Base-by-base conservation (phyloP, 768 basidiomycete genomes). In the Suillus lakei region DNA sequence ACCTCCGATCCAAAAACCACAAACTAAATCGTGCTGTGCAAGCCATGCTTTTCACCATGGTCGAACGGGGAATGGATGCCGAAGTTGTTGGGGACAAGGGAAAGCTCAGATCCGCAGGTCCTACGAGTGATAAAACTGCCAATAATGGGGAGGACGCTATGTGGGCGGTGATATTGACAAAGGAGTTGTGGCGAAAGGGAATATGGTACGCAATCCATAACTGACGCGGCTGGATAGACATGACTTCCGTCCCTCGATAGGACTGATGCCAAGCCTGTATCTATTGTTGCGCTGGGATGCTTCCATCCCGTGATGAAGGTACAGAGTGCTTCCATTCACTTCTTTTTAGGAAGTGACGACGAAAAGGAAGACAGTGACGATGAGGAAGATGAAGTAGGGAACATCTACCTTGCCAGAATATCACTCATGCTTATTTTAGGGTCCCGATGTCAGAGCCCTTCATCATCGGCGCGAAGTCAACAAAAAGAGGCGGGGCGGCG, bases 11-110 rank as follows among this genome's bases (percentile, higher is more conserved):
- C 46, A 95, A 93, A 75, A 98, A 98, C 73, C 95, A 98, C 81
- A 96, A 97, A 76, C 87, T 99, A 32, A 99, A 99, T 74, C 88
- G 94, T 43, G 91, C 95, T 26, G 95, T 99, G 0, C 98, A 99
- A 74, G 90, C 95, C 15, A 92, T 99, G 86, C 83, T 99, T 36
- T 99, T 99, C 75, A 86, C 88, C 51, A 99, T 99, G 96, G 88
- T 98, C 9, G 96, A 98, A 76, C 88, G 91, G 44, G 96, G 95
- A 15, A 93, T 95, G 90, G 87, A 88, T 46, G 90, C 82, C 1
- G 89, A 94, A 70, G 87, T 95, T 18, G 74, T 88, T 18, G 92
- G 94, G 13, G 89, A 96, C 81, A 96, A 95, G 76, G 95, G 90
- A 5, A 95, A 89, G 71, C 72, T 85, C n/a, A 80, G 85, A 67